Conservation (phyloP, 768 basidiomycete genomes). For the Hirschioporus abietinus region DNA sequence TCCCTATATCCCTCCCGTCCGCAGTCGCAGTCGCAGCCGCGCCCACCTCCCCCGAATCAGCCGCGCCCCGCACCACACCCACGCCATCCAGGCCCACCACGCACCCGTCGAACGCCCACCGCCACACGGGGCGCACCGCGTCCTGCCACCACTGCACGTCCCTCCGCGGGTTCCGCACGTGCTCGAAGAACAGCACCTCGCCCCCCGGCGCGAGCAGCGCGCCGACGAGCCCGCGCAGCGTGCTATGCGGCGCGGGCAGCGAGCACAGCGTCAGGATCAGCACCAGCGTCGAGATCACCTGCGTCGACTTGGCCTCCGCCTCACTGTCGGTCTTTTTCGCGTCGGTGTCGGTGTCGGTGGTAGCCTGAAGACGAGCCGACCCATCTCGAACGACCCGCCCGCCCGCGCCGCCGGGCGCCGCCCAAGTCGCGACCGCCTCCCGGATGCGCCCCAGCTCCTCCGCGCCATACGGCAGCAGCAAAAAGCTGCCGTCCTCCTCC, state of each 20-base stretch:
- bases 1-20: conserved; percentile 26
- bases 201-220: conserved; percentile 62
- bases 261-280: conserved; percentile 65
- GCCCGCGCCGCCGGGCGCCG: too few species aligned
- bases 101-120: conserved; percentile 55
- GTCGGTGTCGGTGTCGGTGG: too few species aligned
- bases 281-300: conserved; percentile 52
- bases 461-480: conserved; percentile 60
- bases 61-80: not conserved
- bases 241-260: conserved; percentile 48
- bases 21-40: conserved; percentile 16
- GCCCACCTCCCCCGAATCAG: conserved; percentile 22
- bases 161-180: conserved; percentile 47
- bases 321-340: not conserved
- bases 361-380: too few species aligned
- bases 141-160: conserved; percentile 70
- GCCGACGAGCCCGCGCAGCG: conserved; percentile 39
- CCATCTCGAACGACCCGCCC: not conserved
- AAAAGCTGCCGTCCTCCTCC: conserved; percentile 46
- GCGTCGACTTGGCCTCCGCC: not conserved
- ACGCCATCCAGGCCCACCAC: conserved; percentile 39
- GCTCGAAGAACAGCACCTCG: conserved; percentile 62
- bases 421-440: conserved; percentile 8
- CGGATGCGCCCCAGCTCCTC: conserved; percentile 50
- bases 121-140: conserved; percentile 72